A percentile compares a stretch with the other conserved stretches of the same genome.
These are phyloP conservation scores for Aspergillus funiculosus DNA, from an alignment of 495 filamentous ascomycete species.

Conservation along the genomic window DNA sequence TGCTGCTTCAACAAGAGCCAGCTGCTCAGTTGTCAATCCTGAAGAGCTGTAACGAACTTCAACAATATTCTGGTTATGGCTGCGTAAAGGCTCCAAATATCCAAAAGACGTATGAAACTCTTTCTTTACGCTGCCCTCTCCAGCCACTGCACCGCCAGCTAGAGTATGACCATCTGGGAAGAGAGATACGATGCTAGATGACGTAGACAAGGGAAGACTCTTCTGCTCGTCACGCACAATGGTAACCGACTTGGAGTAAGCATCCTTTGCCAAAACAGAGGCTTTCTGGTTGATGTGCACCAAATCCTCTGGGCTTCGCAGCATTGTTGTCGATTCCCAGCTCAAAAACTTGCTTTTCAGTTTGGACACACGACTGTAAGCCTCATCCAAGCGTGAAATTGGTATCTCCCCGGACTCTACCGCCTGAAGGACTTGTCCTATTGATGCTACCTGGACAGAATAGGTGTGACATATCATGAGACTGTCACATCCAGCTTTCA, in stretches of 20 bases:
- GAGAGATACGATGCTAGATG: constrained; percentile 33
- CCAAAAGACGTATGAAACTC: constrained; percentile 28
- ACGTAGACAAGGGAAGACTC: constrained; percentile 32
- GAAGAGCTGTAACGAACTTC: constrained; percentile 33
- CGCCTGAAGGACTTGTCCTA: constrained; percentile 37
- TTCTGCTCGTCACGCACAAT: constrained; percentile 32
- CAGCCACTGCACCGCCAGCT: constrained; percentile 43
- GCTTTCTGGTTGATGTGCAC: constrained; percentile 21
- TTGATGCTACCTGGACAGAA: constrained; percentile 39
- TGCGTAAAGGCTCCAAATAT: constrained; percentile 34
- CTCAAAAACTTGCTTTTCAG: constrained; percentile 35
- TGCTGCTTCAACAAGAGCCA: constrained; percentile 29
- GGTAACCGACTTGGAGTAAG: constrained; percentile 39
- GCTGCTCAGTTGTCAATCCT: constrained; percentile 27
- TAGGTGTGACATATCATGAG: constrained; percentile 50
- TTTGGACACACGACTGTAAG: constrained; percentile 29
- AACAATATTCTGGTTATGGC: constrained; percentile 18
- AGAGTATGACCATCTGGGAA: constrained; percentile 39
- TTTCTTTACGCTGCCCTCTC: constrained; percentile 35
- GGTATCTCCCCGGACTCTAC: constrained; percentile 33
- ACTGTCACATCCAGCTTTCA: constrained; percentile 46
- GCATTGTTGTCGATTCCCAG: constrained; percentile 25
- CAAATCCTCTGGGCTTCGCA: constrained; percentile 16
- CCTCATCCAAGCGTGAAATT: constrained; percentile 29
- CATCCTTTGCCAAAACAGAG: constrained; percentile 24